Base-by-base conservation (phyloP, 768 basidiomycete genomes). In the Rhodosporidiobolus odoratus region DNA sequence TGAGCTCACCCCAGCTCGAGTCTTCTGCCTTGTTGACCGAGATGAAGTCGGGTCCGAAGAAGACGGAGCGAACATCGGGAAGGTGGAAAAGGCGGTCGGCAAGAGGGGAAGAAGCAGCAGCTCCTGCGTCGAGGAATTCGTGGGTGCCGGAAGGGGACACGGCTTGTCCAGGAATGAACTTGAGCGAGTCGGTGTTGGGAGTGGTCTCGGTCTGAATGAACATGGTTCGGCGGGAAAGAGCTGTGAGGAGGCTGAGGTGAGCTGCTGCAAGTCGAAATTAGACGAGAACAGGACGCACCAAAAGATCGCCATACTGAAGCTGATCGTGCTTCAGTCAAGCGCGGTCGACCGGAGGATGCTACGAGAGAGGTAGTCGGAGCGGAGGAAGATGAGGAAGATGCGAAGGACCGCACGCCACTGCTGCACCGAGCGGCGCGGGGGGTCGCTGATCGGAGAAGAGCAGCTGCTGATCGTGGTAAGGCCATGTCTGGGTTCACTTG, bases 171-270 rank as follows among this genome's bases (percentile, higher is more conserved):
- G 95, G 96, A 68, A 99, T 92, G 81, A 99, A 99, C 80, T 99
- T 98, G 61, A 99, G 85, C 1, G 94, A 95, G 78, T 97, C 92
- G 40, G 92, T 91, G 79, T 99, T 99, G 0, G 96, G 96, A 0
- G 96, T 99, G 16, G 88, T 86, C 81, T 97, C 94, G 8, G 95
- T 98, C 81, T 99, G 96, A 66, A 98, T 96, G 82, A 98, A 98
- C 94, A 97, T 74, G 54, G 73, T 65, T 2, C 73, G 68, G 7
- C 65, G 54, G 30, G 58, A 43, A 4, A 21, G 35, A 37, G 57
- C 48, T 34, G 57, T 38, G 12, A 15, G 59, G 40, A 30, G 1
- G 57, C 58, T 64, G 58, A 70, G 69, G 69, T 61, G 34, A 65
- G 63, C 63, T 3, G 12, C 0, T 1, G 21, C 27, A n/a, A n/a